phyloP scores from a whole-genome alignment of 768 basidiomycete species.

The Vararia minispora region DNA sequence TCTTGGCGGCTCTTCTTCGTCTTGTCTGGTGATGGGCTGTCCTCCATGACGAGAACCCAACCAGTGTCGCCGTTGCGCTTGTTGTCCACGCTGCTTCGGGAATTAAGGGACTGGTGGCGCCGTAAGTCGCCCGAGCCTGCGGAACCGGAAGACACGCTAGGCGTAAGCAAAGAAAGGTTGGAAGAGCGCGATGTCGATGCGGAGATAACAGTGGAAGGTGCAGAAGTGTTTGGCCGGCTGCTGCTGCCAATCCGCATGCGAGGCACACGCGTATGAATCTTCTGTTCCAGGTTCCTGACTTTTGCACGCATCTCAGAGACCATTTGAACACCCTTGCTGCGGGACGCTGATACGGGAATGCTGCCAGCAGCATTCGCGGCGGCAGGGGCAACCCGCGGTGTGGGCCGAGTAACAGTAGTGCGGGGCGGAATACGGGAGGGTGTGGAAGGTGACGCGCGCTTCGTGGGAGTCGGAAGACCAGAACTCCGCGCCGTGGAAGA shows the following conservation, averaged over 20 bases:
- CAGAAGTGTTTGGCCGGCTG: slow-evolving; percentile 31
- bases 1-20: slow-evolving; percentile 44
- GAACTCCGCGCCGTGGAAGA: slow-evolving; percentile 42
- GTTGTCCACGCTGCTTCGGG: slow-evolving; percentile 17
- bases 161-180: slow-evolving; percentile 5
- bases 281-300: slow-evolving; percentile 73
- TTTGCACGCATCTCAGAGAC: slow-evolving; percentile 85
- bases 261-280: slow-evolving; percentile 80
- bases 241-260: slow-evolving; percentile 74
- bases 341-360: slow-evolving; percentile 37
- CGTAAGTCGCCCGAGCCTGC: slow-evolving; percentile 25
- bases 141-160: slow-evolving; percentile 6
- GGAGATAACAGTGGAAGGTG: slow-evolving; percentile 13
- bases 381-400: slow-evolving; percentile 17
- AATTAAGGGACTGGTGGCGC: slow-evolving; percentile 14
- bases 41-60: slow-evolving; percentile 88
- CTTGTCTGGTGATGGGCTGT: slow-evolving; percentile 63
- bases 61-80: slow-evolving; percentile 53
- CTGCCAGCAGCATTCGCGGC: slow-evolving; percentile 20
- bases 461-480: slow-evolving; percentile 40
- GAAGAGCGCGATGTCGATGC: slow-evolving; percentile 13
- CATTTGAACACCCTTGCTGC: slow-evolving; percentile 83
- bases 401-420: slow-evolving; percentile 24
- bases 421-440: slow-evolving; percentile 33
- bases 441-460: slow-evolving; percentile 36